These are phyloP conservation scores for Apiospora malaysiana DNA, from an alignment of 2,329 filamentous ascomycete species.

Conservation along the genomic window DNA sequence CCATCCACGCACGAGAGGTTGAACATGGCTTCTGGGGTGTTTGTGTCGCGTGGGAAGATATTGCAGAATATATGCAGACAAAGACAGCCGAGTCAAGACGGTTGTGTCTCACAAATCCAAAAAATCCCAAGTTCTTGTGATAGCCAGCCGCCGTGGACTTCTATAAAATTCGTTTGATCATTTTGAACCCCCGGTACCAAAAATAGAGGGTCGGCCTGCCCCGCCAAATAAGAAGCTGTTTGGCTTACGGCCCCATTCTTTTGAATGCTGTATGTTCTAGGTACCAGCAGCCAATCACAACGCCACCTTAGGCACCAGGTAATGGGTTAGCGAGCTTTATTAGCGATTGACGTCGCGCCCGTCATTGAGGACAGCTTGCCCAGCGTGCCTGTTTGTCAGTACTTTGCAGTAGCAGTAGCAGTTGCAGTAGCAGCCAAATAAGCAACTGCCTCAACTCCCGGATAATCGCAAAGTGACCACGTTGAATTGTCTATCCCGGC, in stretches of 20 bases:
- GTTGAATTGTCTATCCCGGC: slow-evolving; percentile 4
- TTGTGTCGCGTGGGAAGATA: background rate
- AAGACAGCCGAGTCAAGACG: background rate
- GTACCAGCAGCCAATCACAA: background rate
- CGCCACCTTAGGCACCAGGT: background rate
- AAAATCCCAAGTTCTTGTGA: background rate
- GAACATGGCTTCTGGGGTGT: slow-evolving; percentile 44
- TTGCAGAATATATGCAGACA: background rate
- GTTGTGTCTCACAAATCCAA: background rate
- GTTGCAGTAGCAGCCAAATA: background rate
- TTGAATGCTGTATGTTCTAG: background rate
- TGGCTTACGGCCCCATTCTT: background rate
- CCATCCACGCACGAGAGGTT: slow-evolving; percentile 46
- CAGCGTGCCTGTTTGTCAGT: too few relatives aligned
- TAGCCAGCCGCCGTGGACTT: background rate
- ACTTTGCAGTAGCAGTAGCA: too few relatives aligned
- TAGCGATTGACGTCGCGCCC: slow-evolving; percentile 11
- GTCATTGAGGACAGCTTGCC: slow-evolving; percentile 27
- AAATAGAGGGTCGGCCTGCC: slow-evolving; percentile 15
- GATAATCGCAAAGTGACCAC: slow-evolving; percentile 17
- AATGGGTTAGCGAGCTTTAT: background rate
- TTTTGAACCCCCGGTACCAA: background rate
- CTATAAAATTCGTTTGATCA: background rate
- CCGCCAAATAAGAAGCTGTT: background rate
- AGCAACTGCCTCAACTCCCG: background rate